phyloP scores from a whole-genome alignment of 345 rosid genomes.

The Murraya koenigii region DNA sequence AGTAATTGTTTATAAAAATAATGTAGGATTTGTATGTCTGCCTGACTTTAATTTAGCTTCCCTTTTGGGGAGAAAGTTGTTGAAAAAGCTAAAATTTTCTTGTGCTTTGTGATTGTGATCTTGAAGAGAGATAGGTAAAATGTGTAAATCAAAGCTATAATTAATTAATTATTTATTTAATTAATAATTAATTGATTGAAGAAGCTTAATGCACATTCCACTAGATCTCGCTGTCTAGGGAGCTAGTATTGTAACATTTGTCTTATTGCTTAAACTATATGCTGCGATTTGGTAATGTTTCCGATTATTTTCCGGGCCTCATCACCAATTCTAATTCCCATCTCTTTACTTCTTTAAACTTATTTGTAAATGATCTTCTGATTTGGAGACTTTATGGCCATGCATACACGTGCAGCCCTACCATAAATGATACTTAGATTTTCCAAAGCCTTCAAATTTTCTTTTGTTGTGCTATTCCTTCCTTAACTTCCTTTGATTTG shows the following conservation, averaged over 20 bases:
- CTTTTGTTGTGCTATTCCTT: not conserved
- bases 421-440: not conserved
- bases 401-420: not conserved
- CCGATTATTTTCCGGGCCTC: not conserved
- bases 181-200: not conserved
- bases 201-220: constrained; percentile 5
- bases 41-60: constrained; percentile 4
- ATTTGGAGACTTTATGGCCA: not conserved
- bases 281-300: not conserved
- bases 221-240: constrained; percentile 15
- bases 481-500: not conserved
- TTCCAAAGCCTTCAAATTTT: not conserved
- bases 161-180: not conserved
- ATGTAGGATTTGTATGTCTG: constrained; percentile 17
- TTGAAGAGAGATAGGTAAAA: constrained; percentile 15
- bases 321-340: too few relatives aligned
- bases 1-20: not conserved
- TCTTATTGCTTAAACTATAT: constrained; percentile 16
- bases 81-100: constrained; percentile 29
- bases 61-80: constrained; percentile 13
- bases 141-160: not conserved
- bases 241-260: constrained; percentile 21
- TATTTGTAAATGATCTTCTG: not conserved
- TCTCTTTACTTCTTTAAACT: not conserved
- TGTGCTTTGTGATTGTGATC: constrained; percentile 39